Conservation (phyloP, 2,329 filamentous ascomycete species). For the Penicillium psychrosexuale region DNA sequence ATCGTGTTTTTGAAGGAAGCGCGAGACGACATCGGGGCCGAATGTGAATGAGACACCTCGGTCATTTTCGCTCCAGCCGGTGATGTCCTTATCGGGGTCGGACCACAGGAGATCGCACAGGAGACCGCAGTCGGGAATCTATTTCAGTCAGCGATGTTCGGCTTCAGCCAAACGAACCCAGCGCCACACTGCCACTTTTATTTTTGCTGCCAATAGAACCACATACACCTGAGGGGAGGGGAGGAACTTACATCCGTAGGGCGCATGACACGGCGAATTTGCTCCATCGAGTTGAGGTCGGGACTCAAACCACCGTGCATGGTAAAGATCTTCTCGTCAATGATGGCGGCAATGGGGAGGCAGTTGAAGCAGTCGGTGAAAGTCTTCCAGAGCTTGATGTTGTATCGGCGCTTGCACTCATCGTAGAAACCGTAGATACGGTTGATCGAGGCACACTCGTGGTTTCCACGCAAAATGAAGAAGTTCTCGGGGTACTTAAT, state of each 20-base stretch:
- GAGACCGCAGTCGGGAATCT: constrained; percentile 97
- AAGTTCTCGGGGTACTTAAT: constrained; percentile 99
- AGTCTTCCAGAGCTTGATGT: constrained; percentile 99
- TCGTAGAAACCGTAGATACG: constrained; percentile 99
- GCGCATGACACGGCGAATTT: constrained; percentile 97
- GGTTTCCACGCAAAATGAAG: constrained; percentile 96
- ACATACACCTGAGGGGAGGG: constrained; percentile 2
- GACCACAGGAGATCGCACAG: constrained; percentile 98
- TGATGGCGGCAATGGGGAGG: constrained; percentile 95
- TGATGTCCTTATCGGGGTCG: constrained; percentile 98
- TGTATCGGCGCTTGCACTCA: constrained; percentile 98
- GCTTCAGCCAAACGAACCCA: constrained; percentile 31
- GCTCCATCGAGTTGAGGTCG: constrained; percentile 98
- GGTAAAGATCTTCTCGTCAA: constrained; percentile 99
- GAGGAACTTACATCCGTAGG: constrained; percentile 83
- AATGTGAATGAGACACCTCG: constrained; percentile 98
- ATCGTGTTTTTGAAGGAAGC: constrained; percentile 98
- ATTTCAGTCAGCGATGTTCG: constrained; percentile 41
- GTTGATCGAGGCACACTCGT: constrained; percentile 98
- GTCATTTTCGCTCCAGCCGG: constrained; percentile 98
- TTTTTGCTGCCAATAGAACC: constrained; percentile 9
- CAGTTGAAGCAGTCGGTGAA: constrained; percentile 99
- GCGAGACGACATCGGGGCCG: constrained; percentile 91
- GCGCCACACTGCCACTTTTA: constrained; percentile 12
- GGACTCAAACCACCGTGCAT: constrained; percentile 98